phyloP scores from a whole-genome alignment of 306 rosid species.

The Calophaca sinica region DNA sequence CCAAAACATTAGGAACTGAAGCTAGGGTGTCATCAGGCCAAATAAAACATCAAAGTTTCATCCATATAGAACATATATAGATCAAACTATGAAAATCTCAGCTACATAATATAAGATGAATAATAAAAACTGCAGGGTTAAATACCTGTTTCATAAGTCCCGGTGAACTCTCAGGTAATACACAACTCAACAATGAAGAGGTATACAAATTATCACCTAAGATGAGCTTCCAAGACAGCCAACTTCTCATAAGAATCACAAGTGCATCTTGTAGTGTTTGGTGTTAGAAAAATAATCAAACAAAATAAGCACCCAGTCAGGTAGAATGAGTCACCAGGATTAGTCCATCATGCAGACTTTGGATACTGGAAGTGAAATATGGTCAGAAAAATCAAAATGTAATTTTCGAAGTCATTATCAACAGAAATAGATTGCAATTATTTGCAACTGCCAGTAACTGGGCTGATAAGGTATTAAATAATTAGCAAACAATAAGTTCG shows the following conservation, averaged over 20 bases:
- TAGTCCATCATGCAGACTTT: slow-evolving; percentile 39
- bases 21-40: slow-evolving; percentile 26
- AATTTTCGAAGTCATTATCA: slow-evolving; percentile 22
- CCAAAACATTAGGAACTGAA: slow-evolving; percentile 12
- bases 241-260: slow-evolving; percentile 33
- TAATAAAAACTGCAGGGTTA: slow-evolving; percentile 21
- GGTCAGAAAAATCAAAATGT: slow-evolving; percentile 28
- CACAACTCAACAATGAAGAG: slow-evolving; percentile 21
- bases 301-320: slow-evolving; percentile 44
- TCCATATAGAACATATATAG: slow-evolving; percentile 28
- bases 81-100: slow-evolving; percentile 36
- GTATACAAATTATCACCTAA: slow-evolving; percentile 14
- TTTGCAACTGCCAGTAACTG: slow-evolving; percentile 40
- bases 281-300: slow-evolving; percentile 41
- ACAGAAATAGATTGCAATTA: slow-evolving; percentile 14
- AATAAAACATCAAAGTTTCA: slow-evolving; percentile 35
- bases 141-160: slow-evolving; percentile 39
- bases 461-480: slow-evolving; percentile 25
- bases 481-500: slow-evolving; percentile 1
- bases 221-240: slow-evolving; percentile 33
- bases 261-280: slow-evolving; percentile 12
- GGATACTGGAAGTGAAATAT: slow-evolving; percentile 38
- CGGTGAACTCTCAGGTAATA: neutral
- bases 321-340: slow-evolving; percentile 26
- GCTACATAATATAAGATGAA: slow-evolving; percentile 15